Conservation (phyloP, 768 basidiomycete species). For the Auricularia sp. region DNA sequence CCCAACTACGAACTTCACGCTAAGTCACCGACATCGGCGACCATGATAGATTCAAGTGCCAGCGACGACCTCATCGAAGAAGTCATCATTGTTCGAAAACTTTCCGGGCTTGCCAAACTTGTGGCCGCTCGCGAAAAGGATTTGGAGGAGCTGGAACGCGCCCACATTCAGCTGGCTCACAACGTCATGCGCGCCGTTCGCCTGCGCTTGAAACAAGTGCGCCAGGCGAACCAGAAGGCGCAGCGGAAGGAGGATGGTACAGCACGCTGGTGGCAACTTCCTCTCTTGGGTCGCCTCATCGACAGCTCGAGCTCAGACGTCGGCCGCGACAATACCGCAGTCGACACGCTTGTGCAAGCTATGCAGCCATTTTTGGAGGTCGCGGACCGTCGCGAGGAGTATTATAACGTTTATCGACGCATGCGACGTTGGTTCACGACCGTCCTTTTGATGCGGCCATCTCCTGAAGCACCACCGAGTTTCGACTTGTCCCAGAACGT, state of each 20-base stretch:
- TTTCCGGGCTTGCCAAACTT: not conserved
- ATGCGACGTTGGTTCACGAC: not conserved
- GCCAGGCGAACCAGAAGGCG: not conserved
- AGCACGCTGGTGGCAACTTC: not conserved
- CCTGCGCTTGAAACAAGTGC: not conserved
- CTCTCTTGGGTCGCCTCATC: not conserved
- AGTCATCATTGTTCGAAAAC: not conserved
- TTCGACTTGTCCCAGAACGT: not conserved
- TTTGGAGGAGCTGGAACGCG: not conserved
- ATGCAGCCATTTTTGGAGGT: not conserved
- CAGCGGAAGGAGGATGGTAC: not conserved
- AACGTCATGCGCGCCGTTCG: not conserved
- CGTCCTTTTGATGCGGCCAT: not conserved
- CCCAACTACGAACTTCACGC: not conserved
- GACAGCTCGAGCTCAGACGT: not conserved
- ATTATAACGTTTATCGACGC: not conserved
- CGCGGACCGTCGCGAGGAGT: not conserved
- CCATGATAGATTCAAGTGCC: not conserved
- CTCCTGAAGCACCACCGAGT: not conserved
- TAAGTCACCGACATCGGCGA: not conserved
- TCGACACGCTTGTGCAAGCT: not conserved
- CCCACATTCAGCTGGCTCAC: not conserved
- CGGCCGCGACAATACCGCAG: not conserved
- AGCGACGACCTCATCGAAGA: not conserved
- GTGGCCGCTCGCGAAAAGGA: not conserved